These are phyloP conservation scores for Paradendryphiella salina DNA, from an alignment of 2,329 filamentous ascomycete genomes.

Conservation along the genomic window DNA sequence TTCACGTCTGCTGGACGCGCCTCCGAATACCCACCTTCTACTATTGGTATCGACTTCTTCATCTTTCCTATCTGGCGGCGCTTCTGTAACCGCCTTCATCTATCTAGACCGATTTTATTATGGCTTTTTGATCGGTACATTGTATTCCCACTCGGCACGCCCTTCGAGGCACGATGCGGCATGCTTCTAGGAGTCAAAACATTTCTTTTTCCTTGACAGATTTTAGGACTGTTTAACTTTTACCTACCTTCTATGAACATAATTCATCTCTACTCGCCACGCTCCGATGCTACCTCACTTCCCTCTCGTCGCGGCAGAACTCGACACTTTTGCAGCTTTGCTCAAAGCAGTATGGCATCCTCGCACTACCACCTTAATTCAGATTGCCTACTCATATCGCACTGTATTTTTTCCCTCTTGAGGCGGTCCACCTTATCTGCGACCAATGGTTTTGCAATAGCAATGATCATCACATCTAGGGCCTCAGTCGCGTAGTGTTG, in stretches of 20 bases:
- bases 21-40: slow-evolving; percentile 20
- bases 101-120: slow-evolving; percentile 36
- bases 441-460: not conserved
- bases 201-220: slow-evolving; percentile 18
- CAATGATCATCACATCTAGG: slow-evolving; percentile 6
- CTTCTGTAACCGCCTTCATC: slow-evolving; percentile 14
- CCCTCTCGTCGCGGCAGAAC: not conserved
- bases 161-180: slow-evolving; percentile 25
- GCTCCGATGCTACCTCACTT: not conserved
- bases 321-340: not conserved
- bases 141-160: slow-evolving; percentile 31
- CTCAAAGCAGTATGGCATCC: not conserved
- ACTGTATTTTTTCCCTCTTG: not conserved
- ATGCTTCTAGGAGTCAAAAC: slow-evolving; percentile 31
- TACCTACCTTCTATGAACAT: slow-evolving; percentile 39
- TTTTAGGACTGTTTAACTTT: slow-evolving; percentile 21
- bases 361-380: not conserved
- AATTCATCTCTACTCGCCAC: slow-evolving; percentile 26
- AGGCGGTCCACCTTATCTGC: not conserved
- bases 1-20: slow-evolving; percentile 34
- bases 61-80: slow-evolving; percentile 16
- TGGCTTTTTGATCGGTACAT: slow-evolving; percentile 40
- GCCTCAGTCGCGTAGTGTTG: slow-evolving; percentile 3
- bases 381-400: slow-evolving; percentile 1
- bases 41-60: slow-evolving; percentile 21